Percentiles rank a stretch among this genome's conserved stretches.
Conservation (phyloP, 2,329 filamentous ascomycete genomes). For the Pseudogymnoascus pannorum region DNA sequence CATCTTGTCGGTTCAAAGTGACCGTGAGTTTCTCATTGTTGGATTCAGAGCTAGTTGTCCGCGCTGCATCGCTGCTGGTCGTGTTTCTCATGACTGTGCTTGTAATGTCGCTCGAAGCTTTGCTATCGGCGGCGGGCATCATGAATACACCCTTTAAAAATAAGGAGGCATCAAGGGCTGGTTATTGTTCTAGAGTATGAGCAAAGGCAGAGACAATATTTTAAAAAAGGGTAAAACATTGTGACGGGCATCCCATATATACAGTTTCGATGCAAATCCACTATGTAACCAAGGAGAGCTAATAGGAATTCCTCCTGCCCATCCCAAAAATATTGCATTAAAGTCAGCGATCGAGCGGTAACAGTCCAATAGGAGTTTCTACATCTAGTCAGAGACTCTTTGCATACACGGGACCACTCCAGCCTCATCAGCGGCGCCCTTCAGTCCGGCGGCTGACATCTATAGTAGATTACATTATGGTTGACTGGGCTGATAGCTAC, state of each 20-base stretch:
- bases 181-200: neutral
- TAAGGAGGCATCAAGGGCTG: neutral
- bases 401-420: constrained; percentile 3
- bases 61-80: neutral
- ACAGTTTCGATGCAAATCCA: neutral
- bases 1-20: neutral
- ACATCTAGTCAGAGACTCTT: constrained; percentile 7
- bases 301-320: neutral
- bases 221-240: neutral
- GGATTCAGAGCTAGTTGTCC: neutral
- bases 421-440: neutral
- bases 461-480: neutral
- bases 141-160: constrained; percentile 2
- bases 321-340: neutral
- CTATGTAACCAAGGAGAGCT: neutral
- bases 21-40: neutral
- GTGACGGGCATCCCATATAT: constrained; percentile 3
- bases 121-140: neutral
- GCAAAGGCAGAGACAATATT: neutral
- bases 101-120: neutral
- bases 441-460: neutral
- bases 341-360: neutral
- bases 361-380: constrained; percentile 6
- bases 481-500: neutral
- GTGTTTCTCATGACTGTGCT: neutral